These are phyloP conservation scores for Leccinellum rugosiceps DNA, from an alignment of 768 basidiomycete species.

Conservation along the genomic window DNA sequence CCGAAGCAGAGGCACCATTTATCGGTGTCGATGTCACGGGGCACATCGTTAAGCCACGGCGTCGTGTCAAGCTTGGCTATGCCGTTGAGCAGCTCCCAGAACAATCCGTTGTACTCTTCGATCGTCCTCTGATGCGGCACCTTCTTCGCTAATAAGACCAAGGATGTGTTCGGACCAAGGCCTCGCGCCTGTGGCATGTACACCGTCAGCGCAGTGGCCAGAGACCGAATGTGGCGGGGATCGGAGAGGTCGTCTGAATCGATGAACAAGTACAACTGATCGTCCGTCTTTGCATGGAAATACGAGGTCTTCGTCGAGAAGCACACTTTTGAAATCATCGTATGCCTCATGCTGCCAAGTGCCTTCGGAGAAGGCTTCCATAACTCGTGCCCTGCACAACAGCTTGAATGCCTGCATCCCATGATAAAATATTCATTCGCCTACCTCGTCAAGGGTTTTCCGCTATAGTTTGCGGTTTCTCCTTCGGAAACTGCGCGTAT, in stretches of 20 bases:
- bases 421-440: too few relatives aligned
- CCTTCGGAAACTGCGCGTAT: neutral
- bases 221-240: constrained; percentile 16
- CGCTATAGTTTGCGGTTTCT: neutral
- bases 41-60: constrained; percentile 12
- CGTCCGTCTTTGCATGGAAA: constrained; percentile 22
- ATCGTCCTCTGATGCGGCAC: constrained; percentile 3
- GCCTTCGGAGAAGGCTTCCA: constrained; percentile 7
- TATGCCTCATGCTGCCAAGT: constrained; percentile 18
- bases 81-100: constrained; percentile 21
- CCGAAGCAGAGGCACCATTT: constrained; percentile 21
- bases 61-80: constrained; percentile 15
- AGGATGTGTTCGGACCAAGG: constrained; percentile 20
- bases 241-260: constrained; percentile 23
- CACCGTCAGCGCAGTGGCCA: constrained; percentile 11
- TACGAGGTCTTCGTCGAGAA: constrained; percentile 20
- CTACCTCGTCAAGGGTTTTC: constrained; percentile 18
- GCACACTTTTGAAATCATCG: constrained; percentile 16
- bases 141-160: constrained; percentile 19
- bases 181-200: constrained; percentile 15
- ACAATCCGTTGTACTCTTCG: constrained; percentile 17
- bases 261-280: constrained; percentile 20
- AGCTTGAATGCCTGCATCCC: neutral
- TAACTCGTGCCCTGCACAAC: constrained; percentile 12
- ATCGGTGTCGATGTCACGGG: constrained; percentile 20